Evolutionary conservation across 1,284 basidiomycete species (phyloP).

Genomic region (Anthracocystis walkeri): DNA sequence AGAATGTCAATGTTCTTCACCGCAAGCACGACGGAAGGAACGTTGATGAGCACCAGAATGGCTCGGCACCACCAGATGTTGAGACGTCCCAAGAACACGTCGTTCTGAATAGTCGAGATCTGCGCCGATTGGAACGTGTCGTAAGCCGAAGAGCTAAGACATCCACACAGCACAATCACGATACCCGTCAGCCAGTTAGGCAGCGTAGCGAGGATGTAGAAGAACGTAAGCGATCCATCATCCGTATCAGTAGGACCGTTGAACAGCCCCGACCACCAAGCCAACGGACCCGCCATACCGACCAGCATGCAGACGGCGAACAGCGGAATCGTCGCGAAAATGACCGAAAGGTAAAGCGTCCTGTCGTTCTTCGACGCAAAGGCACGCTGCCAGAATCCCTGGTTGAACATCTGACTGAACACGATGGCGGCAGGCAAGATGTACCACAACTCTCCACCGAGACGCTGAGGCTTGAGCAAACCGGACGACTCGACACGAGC

Average conservation of each 20-base stretch:
- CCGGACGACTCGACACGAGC: slow-evolving; percentile 55
- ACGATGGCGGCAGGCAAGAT: slow-evolving; percentile 66
- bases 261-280: slow-evolving; percentile 65
- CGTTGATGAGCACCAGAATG: slow-evolving; percentile 62
- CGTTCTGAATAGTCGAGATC: slow-evolving; percentile 69
- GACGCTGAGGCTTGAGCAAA: slow-evolving; percentile 55
- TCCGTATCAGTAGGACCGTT: slow-evolving; percentile 56
- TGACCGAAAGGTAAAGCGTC: slow-evolving; percentile 63
- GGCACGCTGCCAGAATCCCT: slow-evolving; percentile 69
- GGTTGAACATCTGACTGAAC: slow-evolving; percentile 69
- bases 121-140: slow-evolving; percentile 69
- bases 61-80: slow-evolving; percentile 69
- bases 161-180: slow-evolving; percentile 65
- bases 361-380: slow-evolving; percentile 67
- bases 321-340: slow-evolving; percentile 62
- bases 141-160: slow-evolving; percentile 68
- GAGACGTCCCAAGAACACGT: slow-evolving; percentile 67
- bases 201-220: slow-evolving; percentile 63
- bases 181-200: slow-evolving; percentile 68
- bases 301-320: slow-evolving; percentile 68
- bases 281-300: slow-evolving; percentile 66
- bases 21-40: slow-evolving; percentile 66
- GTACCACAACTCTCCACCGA: slow-evolving; percentile 69
- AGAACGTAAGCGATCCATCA: slow-evolving; percentile 66
- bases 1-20: slow-evolving; percentile 68